These are phyloP conservation scores for Nymphaea colorata DNA, from an alignment of 164 flowering plant species.

Conservation along the genomic window DNA sequence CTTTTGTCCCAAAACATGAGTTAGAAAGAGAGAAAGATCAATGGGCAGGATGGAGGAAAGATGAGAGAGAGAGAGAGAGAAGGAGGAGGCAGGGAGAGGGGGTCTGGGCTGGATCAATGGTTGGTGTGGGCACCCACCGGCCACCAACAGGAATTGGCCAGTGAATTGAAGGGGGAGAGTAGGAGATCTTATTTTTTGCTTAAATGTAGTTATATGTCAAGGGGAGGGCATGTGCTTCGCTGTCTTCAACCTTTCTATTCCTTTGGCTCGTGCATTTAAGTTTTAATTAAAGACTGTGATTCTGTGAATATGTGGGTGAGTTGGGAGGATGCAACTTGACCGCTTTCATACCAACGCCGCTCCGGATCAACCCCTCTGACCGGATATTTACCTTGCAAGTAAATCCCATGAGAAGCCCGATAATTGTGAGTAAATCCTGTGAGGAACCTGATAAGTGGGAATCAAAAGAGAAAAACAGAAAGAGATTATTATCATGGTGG, in stretches of 20 bases:
- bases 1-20: conserved; percentile 18
- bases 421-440: not conserved
- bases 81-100: conserved; percentile 2
- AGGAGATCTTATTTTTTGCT: conserved; percentile 13
- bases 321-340: conserved; percentile 4
- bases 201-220: not conserved
- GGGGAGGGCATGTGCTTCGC: conserved; percentile 37
- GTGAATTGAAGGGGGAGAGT: not conserved
- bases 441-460: not conserved
- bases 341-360: not conserved
- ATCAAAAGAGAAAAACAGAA: not conserved
- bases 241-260: conserved; percentile 8
- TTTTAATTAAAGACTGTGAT: no score
- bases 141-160: conserved; percentile 17
- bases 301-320: not conserved
- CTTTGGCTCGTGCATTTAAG: not conserved
- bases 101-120: conserved; percentile 4
- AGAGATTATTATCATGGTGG: not conserved
- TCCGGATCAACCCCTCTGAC: not conserved
- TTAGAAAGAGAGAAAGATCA: conserved; percentile 11
- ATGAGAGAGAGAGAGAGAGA: conserved; percentile 5
- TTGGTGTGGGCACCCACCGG: conserved; percentile 12
- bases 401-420: not conserved
- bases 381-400: not conserved
- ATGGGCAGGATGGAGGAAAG: conserved; percentile 6